phyloP scores from a whole-genome alignment of 2,329 filamentous ascomycete genomes.

The Xylaria sp. region DNA sequence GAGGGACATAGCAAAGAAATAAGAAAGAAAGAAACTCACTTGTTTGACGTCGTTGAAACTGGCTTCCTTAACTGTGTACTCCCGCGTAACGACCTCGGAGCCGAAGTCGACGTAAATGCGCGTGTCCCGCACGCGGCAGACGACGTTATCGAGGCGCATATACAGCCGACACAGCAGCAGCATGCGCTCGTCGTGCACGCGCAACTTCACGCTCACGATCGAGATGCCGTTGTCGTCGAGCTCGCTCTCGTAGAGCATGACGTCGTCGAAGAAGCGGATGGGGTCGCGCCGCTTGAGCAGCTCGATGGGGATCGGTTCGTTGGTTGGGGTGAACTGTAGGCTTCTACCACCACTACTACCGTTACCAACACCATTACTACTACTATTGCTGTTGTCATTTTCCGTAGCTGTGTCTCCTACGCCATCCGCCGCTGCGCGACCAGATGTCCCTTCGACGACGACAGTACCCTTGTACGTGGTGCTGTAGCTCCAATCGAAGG shows the following conservation, averaged over 20 bases:
- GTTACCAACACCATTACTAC: neutral
- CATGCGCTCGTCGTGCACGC: slow-evolving; percentile 91
- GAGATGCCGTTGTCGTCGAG: slow-evolving; percentile 97
- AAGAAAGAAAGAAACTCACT: slow-evolving; percentile 58
- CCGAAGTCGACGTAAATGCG: slow-evolving; percentile 91
- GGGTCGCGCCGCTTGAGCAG: slow-evolving; percentile 89
- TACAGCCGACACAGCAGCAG: slow-evolving; percentile 88
- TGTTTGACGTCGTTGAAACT: slow-evolving; percentile 79
- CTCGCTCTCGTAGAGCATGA: slow-evolving; percentile 96
- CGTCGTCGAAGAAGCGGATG: slow-evolving; percentile 96
- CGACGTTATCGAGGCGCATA: slow-evolving; percentile 90
- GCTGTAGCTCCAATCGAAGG: slow-evolving; percentile 98
- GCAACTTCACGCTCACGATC: slow-evolving; percentile 87
- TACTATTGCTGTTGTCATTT: neutral
- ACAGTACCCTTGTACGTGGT: slow-evolving; percentile 85
- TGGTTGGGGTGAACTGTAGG: slow-evolving; percentile 45
- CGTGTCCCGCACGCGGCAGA: slow-evolving; percentile 89
- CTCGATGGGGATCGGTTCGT: slow-evolving; percentile 78
- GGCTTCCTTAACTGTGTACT: slow-evolving; percentile 91
- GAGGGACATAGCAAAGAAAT: neutral
- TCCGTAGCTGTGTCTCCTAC: neutral
- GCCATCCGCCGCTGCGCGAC: neutral
- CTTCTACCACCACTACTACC: neutral
- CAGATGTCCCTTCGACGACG: slow-evolving; percentile 37
- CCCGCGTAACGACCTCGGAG: slow-evolving; percentile 80